Conservation (phyloP, 148 eudicot species). For the Rhododendron ovatum region DNA sequence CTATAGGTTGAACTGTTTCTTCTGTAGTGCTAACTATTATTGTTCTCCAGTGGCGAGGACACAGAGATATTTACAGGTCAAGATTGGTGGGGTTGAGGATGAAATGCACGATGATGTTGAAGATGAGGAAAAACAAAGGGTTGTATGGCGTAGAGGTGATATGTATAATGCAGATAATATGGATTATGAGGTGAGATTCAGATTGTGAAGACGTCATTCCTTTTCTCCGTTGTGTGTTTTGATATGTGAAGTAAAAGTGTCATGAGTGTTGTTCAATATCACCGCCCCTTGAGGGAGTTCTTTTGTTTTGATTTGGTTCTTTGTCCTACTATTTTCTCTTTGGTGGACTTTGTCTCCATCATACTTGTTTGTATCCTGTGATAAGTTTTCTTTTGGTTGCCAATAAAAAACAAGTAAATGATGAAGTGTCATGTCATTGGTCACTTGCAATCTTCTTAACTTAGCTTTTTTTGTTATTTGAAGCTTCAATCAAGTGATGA, state of each 20-base stretch:
- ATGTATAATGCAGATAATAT: constrained; percentile 42
- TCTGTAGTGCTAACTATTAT: background rate
- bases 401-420: background rate
- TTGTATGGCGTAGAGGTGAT: constrained; percentile 44
- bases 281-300: background rate
- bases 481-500: constrained; percentile 68
- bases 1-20: background rate
- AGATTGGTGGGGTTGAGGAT: constrained; percentile 66
- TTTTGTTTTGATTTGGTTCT: background rate
- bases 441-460: background rate
- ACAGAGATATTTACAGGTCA: constrained; percentile 48
- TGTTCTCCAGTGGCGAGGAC: constrained; percentile 50
- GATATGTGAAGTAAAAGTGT: background rate
- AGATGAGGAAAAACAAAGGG: constrained; percentile 46
- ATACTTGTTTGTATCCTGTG: background rate
- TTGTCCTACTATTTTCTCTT: background rate
- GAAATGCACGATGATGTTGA: constrained; percentile 63
- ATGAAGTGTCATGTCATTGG: background rate
- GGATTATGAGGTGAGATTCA: constrained; percentile 48
- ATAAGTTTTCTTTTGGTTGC: background rate
- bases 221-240: background rate
- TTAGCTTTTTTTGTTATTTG: background rate
- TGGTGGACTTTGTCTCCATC: background rate
- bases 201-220: background rate
- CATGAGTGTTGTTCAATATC: background rate